A percentile compares a stretch with the other conserved stretches of the same genome.
Evolutionary conservation across 2,329 filamentous ascomycete genomes (phyloP).

Genomic region (Cytospora schulzeri): DNA sequence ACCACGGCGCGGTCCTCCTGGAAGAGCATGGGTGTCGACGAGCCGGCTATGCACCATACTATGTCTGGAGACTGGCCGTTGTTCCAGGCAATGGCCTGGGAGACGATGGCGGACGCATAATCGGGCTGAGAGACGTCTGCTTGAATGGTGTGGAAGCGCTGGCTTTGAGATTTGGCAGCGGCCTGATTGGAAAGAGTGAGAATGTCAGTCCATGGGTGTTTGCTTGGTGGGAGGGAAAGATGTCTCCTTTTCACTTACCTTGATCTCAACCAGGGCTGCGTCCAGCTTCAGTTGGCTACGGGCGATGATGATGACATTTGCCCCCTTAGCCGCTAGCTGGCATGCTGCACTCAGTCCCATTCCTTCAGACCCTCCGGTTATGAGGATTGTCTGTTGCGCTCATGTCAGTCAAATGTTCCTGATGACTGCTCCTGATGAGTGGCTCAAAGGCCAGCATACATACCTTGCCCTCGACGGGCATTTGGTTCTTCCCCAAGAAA

Average conservation of each 20-base stretch:
- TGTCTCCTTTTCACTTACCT: constrained; percentile 40
- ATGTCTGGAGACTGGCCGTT: constrained; percentile 72
- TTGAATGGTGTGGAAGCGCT: constrained; percentile 81
- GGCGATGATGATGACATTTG: constrained; percentile 69
- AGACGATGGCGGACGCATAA: constrained; percentile 71
- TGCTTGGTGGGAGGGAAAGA: not conserved
- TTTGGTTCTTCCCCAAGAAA: constrained; percentile 72
- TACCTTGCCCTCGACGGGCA: constrained; percentile 84
- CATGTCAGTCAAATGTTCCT: constrained; percentile 7
- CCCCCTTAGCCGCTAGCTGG: constrained; percentile 66
- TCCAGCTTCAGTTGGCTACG: constrained; percentile 63
- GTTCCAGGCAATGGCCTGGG: constrained; percentile 79
- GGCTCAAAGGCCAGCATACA: constrained; percentile 34
- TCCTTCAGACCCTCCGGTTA: constrained; percentile 72
- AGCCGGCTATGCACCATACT: constrained; percentile 88
- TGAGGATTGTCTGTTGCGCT: constrained; percentile 59
- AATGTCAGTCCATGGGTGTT: constrained; percentile 31
- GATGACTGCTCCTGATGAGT: too few species aligned
- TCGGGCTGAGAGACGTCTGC: constrained; percentile 75
- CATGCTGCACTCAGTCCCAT: constrained; percentile 65
- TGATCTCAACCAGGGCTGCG: constrained; percentile 56
- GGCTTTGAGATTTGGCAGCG: constrained; percentile 64
- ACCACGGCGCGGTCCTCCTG: constrained; percentile 73
- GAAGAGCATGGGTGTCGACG: constrained; percentile 74
- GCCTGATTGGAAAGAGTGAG: constrained; percentile 48